Evolutionary conservation across 1,284 basidiomycete genomes (phyloP), one percentile per base, ranked within the genome.

Genomic region (Microbotryomycetes sp.): DNA sequence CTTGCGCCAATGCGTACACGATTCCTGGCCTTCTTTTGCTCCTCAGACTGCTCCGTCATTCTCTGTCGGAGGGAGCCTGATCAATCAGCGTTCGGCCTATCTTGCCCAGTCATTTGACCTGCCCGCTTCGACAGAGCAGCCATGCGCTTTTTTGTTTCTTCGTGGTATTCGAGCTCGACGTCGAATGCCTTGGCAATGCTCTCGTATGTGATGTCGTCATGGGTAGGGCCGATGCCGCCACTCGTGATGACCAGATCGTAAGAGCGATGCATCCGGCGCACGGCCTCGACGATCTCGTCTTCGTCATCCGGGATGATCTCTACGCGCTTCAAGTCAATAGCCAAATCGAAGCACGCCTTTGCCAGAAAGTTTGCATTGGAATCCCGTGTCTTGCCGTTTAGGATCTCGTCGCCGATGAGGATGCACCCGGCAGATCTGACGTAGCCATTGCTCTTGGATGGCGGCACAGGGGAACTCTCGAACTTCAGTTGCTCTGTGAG

Each of bases 281-380:
- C 89, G 1, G 92, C 89, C 73, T 94, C 89, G 61, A 89, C 79
- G 65, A 96, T 97, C 73, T 91, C 87, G 11, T 84, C 83, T 72
- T 91, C 87, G 57, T 91, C 86, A 72, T 97, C 93, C 1, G 93
- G 80, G 55, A 97, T 87, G 54, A 97, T 91, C 71, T 97, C 91
- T 72, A 96, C 85, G 45, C 87, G 83, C 86, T 75, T 77, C 87
- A 93, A 76, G 62, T 91, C 84, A 53, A 93, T 84, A 0, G 89
- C 91, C 47, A 89, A 82, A 70, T 91, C 86, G 73, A 94, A 94
- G 1, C 64, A 74, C 87, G 91, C 73, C 83, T 91, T 74, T 62
- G 80, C 80, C 62, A 77, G 68, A 54, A 74, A 76, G 65, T 76
- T 71, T 0, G 85, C 87, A 75, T 96, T 97, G 21, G 83, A 81